Evolutionary conservation across 75 land plant genomes (phyloP).

Genomic region (Cryptomeria japonica): DNA sequence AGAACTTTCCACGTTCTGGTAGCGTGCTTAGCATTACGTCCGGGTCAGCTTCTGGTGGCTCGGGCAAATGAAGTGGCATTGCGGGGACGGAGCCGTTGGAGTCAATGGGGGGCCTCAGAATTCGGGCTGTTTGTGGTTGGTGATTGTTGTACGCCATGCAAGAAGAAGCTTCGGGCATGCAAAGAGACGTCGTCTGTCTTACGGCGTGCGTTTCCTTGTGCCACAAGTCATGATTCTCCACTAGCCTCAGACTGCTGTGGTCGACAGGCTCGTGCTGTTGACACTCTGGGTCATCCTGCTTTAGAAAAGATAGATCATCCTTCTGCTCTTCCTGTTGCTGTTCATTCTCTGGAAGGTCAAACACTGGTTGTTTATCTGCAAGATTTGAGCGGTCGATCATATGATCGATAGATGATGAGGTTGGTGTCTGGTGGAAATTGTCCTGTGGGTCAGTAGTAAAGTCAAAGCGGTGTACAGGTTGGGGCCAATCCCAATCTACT

Average conservation of each 20-base stretch:
- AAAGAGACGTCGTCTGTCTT: too few species aligned
- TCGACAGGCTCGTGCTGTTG: not conserved
- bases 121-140: not conserved
- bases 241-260: not conserved
- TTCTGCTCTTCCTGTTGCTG: not conserved
- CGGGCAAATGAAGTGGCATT: constrained; percentile 15
- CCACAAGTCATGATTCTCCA: not conserved
- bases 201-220: not conserved
- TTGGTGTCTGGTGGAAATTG: not conserved
- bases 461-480: not conserved
- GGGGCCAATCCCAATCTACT: not conserved
- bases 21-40: constrained; percentile 44
- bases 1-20: constrained; percentile 82
- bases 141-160: not conserved
- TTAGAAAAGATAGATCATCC: not conserved
- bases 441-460: not conserved
- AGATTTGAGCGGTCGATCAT: not conserved
- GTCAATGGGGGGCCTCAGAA: not conserved
- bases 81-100: not conserved
- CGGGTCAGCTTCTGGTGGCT: constrained; percentile 35
- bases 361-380: not conserved
- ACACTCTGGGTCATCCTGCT: not conserved
- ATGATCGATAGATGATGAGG: not conserved
- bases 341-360: not conserved
- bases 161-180: not conserved